Percentiles rank a stretch among this genome's conserved stretches.
phyloP scores from a whole-genome alignment of 345 rosid species.

The Gossypium herbaceum region DNA sequence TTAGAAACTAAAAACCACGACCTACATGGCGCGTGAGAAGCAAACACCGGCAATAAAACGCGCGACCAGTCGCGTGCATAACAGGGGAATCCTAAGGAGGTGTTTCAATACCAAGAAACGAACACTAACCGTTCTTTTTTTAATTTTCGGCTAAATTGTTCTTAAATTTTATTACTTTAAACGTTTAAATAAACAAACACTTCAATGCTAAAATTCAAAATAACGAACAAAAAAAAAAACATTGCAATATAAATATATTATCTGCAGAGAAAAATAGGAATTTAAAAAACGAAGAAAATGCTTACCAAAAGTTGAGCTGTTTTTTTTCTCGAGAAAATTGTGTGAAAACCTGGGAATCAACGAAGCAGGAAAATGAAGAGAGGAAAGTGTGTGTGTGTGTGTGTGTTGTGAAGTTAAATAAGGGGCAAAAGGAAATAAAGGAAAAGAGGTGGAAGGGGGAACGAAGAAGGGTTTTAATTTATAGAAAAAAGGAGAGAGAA shows the following conservation, averaged over 20 bases:
- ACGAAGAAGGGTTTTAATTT: constrained; percentile 11
- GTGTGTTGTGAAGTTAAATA: no score
- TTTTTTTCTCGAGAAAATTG: neutral
- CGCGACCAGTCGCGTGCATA: neutral
- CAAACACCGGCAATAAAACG: neutral
- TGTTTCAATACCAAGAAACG: neutral
- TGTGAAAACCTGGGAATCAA: neutral
- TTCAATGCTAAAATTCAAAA: neutral
- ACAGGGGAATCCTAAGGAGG: neutral
- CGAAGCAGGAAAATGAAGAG: neutral
- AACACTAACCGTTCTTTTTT: neutral
- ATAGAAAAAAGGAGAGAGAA: neutral
- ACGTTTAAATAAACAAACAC: neutral
- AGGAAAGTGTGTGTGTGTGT: neutral
- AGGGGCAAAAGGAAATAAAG: neutral
- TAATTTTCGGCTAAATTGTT: no score
- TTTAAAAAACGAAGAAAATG: neutral
- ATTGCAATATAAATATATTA: neutral
- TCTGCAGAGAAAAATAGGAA: neutral
- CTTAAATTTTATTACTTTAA: no score
- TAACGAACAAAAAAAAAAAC: neutral
- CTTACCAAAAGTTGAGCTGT: neutral
- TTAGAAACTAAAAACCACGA: neutral
- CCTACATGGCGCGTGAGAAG: neutral
- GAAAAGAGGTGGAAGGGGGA: neutral